Percentiles rank a stretch among this genome's conserved stretches.
Conservation (phyloP, 2,329 filamentous ascomycete genomes). For the Aspergillus awamori region DNA sequence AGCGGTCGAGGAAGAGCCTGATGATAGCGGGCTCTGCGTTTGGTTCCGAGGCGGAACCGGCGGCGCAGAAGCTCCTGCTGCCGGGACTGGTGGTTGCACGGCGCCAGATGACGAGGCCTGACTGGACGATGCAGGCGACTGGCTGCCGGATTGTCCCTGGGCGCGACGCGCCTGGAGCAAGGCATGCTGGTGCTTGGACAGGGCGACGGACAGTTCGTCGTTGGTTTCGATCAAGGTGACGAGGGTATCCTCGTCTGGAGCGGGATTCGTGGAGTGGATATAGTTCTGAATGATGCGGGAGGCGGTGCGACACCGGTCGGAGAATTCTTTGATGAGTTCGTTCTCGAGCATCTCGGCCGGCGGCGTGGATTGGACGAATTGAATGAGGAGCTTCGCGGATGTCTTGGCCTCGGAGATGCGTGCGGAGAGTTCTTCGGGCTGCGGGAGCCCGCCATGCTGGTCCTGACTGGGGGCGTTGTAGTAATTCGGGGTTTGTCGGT, state of each 20-base stretch:
- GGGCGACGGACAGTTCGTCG: conserved; percentile 80
- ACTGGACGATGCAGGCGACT: conserved; percentile 23
- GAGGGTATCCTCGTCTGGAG: conserved; percentile 91
- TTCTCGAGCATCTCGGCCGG: conserved; percentile 74
- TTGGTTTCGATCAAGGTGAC: conserved; percentile 92
- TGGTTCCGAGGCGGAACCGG: conserved; percentile 20
- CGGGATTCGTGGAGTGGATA: conserved; percentile 76
- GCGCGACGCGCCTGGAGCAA: conserved; percentile 61
- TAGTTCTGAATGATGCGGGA: conserved; percentile 81
- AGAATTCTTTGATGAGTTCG: conserved; percentile 92
- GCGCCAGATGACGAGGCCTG: conserved; percentile 21
- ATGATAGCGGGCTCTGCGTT: conserved; percentile 13
- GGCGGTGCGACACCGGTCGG: conserved; percentile 79
- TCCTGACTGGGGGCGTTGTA: conserved; percentile 45
- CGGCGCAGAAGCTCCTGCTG: conserved; percentile 6
- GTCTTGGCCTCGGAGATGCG: conserved; percentile 88
- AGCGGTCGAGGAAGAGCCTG: conserved; percentile 18
- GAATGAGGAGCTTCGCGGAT: conserved; percentile 86
- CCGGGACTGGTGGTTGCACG: conserved; percentile 15
- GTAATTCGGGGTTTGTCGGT: conserved; percentile 22
- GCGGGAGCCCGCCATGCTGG: conserved; percentile 58
- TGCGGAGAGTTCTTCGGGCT: conserved; percentile 74
- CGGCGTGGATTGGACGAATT: conserved; percentile 85
- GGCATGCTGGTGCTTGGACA: conserved; percentile 82
- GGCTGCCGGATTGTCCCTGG: conserved; percentile 23